Evolutionary conservation across 768 basidiomycete genomes (phyloP).

Genomic region (Scleroderma citrinum): DNA sequence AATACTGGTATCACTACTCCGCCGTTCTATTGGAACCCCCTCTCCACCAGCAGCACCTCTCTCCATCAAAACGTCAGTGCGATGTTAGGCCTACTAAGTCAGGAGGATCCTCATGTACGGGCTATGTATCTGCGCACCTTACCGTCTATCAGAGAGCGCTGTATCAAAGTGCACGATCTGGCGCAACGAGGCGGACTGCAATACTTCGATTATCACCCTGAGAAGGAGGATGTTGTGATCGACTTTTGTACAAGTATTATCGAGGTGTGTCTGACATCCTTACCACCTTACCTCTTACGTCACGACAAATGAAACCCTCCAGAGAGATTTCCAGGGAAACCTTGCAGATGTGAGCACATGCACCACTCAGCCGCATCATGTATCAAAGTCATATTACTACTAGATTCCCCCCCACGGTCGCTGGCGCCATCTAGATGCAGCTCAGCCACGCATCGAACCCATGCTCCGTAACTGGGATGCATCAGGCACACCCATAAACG

Average conservation of each 20-base stretch:
- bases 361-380: constrained; percentile 1
- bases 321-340: constrained; percentile 78
- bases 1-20: neutral
- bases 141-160: constrained; percentile 86
- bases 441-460: constrained; percentile 55
- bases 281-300: neutral
- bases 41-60: neutral
- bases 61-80: too few species aligned
- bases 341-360: constrained; percentile 49
- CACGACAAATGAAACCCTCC: constrained; percentile 6
- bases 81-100: constrained; percentile 3
- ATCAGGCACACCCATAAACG: constrained; percentile 34
- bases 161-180: constrained; percentile 69
- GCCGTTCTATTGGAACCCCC: neutral
- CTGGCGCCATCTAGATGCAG: constrained; percentile 84
- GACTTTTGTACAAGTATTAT: constrained; percentile 75
- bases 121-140: constrained; percentile 77
- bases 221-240: constrained; percentile 62
- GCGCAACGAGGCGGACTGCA: constrained; percentile 70
- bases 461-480: constrained; percentile 53
- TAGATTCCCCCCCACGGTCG: constrained; percentile 86
- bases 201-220: constrained; percentile 83
- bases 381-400: neutral
- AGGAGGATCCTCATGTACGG: constrained; percentile 10
- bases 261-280: constrained; percentile 42